A percentile compares a stretch with the other conserved stretches of the same genome.
phyloP scores from a whole-genome alignment of 2,329 filamentous ascomycete genomes.

The Arthrobotrys entomopaga region DNA sequence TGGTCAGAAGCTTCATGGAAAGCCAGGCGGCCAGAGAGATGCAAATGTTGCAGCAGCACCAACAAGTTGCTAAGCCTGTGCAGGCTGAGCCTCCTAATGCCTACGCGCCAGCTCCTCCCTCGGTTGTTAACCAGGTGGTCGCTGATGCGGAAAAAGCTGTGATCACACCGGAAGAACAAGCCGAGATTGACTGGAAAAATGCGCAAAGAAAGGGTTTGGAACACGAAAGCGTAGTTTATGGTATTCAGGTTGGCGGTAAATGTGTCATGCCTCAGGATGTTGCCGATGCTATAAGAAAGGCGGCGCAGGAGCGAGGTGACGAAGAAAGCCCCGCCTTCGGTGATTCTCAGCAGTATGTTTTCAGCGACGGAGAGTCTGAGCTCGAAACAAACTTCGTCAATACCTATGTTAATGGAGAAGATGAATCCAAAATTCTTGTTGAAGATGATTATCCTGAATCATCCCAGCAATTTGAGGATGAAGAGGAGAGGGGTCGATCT shows the following conservation, averaged over 20 bases:
- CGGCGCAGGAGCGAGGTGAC: conserved; percentile 32
- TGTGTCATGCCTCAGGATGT: conserved; percentile 52
- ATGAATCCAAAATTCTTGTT: background rate
- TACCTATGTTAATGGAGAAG: conserved; percentile 10
- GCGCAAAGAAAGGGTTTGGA: conserved; percentile 41
- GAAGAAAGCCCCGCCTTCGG: background rate
- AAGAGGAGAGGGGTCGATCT: conserved; percentile 4
- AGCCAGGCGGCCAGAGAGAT: conserved; percentile 34
- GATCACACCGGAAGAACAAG: conserved; percentile 29
- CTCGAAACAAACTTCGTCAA: conserved; percentile 3
- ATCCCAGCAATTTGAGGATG: conserved; percentile 2
- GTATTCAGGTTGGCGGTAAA: conserved; percentile 48
- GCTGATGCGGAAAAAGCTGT: conserved; percentile 21
- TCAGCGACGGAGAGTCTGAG: conserved; percentile 6
- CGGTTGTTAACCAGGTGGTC: conserved; percentile 18
- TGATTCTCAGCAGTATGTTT: background rate
- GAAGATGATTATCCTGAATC: conserved; percentile 9
- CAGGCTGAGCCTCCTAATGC: conserved; percentile 2
- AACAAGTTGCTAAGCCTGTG: conserved; percentile 20
- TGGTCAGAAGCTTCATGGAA: conserved; percentile 50
- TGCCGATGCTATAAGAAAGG: conserved; percentile 40
- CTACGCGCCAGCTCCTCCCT: conserved; percentile 24
- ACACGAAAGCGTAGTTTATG: conserved; percentile 44
- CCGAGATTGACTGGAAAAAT: conserved; percentile 33
- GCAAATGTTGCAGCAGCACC: conserved; percentile 44